Evolutionary conservation across 208 protist genomes (phyloP).

Genomic region (Crithidia fasciculata): DNA sequence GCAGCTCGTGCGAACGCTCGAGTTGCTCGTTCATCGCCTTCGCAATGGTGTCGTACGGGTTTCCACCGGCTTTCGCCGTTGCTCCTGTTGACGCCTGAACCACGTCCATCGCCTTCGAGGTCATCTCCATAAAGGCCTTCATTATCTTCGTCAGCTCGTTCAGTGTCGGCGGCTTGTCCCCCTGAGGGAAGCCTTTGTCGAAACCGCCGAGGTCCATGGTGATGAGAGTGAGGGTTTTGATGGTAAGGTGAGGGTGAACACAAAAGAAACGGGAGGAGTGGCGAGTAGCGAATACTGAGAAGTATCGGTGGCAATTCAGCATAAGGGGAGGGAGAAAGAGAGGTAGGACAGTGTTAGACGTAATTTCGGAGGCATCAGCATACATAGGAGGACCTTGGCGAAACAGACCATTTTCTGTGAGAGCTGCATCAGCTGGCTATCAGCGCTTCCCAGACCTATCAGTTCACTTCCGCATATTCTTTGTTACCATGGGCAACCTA

Average conservation of each 20-base stretch:
- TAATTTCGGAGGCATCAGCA: not conserved
- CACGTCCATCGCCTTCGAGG: not conserved
- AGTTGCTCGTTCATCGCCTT: not conserved
- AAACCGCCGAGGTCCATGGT: too few species aligned
- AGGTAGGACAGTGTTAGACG: not conserved
- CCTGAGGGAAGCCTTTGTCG: too few species aligned
- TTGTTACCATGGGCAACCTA: slow-evolving; percentile 9
- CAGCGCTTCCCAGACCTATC: not conserved
- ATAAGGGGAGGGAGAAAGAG: not conserved
- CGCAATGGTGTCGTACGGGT: slow-evolving; percentile 3
- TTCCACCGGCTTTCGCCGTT: not conserved
- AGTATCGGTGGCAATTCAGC: too few species aligned
- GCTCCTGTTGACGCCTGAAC: not conserved
- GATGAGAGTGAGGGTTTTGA: too few species aligned
- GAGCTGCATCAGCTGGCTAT: not conserved
- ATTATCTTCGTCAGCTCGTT: too few species aligned
- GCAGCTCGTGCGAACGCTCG: not conserved
- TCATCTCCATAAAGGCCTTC: not conserved
- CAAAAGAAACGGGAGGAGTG: too few species aligned
- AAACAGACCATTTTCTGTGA: not conserved
- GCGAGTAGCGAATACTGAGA: too few species aligned
- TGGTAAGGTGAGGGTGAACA: too few species aligned
- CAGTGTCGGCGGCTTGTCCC: too few species aligned
- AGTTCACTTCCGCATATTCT: not conserved
- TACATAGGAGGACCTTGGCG: not conserved